phyloP scores from a whole-genome alignment of 345 rosid species.

The Fremontodendron californicum region DNA sequence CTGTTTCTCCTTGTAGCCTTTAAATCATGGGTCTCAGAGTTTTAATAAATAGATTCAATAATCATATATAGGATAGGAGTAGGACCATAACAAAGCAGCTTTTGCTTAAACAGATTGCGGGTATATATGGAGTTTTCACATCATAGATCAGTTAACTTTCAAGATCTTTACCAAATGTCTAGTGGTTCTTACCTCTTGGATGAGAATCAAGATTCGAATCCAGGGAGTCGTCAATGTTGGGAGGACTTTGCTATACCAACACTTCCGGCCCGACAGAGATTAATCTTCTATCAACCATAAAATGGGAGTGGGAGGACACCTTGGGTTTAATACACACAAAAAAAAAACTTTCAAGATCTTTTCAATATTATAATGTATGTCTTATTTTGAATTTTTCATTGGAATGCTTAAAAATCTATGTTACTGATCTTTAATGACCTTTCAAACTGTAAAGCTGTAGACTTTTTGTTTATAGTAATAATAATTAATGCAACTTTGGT shows the following conservation, averaged over 20 bases:
- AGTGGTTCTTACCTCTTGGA: no score
- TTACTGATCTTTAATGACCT: slow-evolving; percentile 6
- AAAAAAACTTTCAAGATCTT: neutral
- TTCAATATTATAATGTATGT: neutral
- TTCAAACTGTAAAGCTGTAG: slow-evolving; percentile 25
- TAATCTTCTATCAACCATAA: no score
- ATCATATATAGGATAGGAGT: neutral
- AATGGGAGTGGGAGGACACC: no score
- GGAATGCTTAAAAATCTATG: neutral
- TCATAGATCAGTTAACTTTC: neutral
- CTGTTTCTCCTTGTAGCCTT: neutral
- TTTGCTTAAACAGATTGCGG: neutral
- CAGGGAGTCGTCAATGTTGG: no score
- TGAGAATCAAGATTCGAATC: no score
- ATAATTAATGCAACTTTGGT: slow-evolving; percentile 14
- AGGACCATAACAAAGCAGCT: neutral
- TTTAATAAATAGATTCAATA: neutral
- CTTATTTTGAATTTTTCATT: slow-evolving; percentile 4
- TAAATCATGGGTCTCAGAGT: neutral
- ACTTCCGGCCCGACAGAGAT: no score
- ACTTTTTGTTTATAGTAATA: slow-evolving; percentile 10
- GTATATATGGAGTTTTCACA: neutral
- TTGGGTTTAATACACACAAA: no score
- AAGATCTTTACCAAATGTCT: no score
- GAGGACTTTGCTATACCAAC: no score